These are phyloP conservation scores for Melianthus villosus DNA, from an alignment of 441 rosid species.

Conservation along the genomic window DNA sequence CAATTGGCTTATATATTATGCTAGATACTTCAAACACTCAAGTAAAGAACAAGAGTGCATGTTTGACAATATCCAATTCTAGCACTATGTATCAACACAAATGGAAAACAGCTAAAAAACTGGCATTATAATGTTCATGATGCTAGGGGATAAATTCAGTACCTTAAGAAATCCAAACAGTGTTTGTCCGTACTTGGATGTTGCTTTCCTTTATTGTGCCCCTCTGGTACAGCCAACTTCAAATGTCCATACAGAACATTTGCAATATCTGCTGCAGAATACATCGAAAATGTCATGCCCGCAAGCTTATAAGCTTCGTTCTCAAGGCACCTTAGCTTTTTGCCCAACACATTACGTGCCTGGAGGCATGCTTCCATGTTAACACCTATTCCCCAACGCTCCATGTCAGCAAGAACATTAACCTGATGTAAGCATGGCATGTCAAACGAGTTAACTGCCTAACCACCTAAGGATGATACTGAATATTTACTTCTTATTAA, in stretches of 20 bases:
- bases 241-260: conserved; percentile 67
- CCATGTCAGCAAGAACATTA: conserved; percentile 89
- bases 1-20: no score
- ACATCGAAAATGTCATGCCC: conserved; percentile 72
- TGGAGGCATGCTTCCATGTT: conserved; percentile 77
- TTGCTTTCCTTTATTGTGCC: conserved; percentile 47
- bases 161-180: conserved; percentile 82
- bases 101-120: no score
- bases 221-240: conserved; percentile 67
- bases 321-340: conserved; percentile 67
- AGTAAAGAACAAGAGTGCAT: no score
- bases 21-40: no score
- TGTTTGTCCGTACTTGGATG: conserved; percentile 94
- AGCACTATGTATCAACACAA: no score
- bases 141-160: no score
- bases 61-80: no score
- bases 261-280: conserved; percentile 77
- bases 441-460: no score
- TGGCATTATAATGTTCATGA: no score
- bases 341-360: conserved; percentile 56
- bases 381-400: conserved; percentile 86
- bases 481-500: no score
- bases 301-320: conserved; percentile 71
- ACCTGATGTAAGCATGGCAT: no score
- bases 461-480: no score